phyloP scores from a whole-genome alignment of 805 yeast genomes.

The Wickerhamomyces strasburgensis region DNA sequence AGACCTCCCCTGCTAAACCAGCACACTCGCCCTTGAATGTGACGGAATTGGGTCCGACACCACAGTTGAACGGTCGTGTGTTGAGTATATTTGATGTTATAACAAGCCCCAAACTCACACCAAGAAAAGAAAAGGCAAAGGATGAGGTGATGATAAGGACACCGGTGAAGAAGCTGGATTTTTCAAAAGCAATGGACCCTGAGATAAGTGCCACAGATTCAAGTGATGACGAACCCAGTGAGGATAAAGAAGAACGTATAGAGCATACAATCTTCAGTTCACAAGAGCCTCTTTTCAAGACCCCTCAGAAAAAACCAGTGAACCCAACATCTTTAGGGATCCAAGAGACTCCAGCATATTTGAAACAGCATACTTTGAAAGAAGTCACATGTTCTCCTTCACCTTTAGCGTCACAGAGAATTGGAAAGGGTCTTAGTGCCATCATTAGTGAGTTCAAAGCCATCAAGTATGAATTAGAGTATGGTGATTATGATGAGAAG shows the following conservation, averaged over 20 bases:
- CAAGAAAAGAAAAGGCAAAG: slow-evolving; percentile 8
- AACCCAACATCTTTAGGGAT: background rate
- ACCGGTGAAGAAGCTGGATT: slow-evolving; percentile 12
- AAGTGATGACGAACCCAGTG: slow-evolving; percentile 1
- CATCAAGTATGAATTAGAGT: slow-evolving; percentile 27
- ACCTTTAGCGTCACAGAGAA: slow-evolving; percentile 25
- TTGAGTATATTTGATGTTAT: slow-evolving; percentile 59
- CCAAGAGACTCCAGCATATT: slow-evolving; percentile 41
- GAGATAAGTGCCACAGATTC: background rate
- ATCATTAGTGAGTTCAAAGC: slow-evolving; percentile 42
- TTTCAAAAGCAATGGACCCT: slow-evolving; percentile 8
- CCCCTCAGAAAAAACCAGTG: slow-evolving; percentile 16
- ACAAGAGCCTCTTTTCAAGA: slow-evolving; percentile 7
- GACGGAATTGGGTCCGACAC: slow-evolving; percentile 74
- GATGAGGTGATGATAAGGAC: slow-evolving; percentile 4
- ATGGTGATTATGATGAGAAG: slow-evolving; percentile 20
- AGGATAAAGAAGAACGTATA: too few species aligned
- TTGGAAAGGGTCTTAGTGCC: slow-evolving; percentile 36
- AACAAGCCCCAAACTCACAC: slow-evolving; percentile 15
- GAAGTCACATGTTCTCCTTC: slow-evolving; percentile 22
- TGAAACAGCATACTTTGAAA: slow-evolving; percentile 20
- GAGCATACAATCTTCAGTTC: background rate
- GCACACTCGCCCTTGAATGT: slow-evolving; percentile 6
- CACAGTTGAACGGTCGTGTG: slow-evolving; percentile 76
- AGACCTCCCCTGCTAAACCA: slow-evolving; percentile 18